Evolutionary conservation across 1,139 yeast genomes (phyloP), one percentile per base, ranked within the genome.

Genomic region (Magnusiomyces fungicola): DNA sequence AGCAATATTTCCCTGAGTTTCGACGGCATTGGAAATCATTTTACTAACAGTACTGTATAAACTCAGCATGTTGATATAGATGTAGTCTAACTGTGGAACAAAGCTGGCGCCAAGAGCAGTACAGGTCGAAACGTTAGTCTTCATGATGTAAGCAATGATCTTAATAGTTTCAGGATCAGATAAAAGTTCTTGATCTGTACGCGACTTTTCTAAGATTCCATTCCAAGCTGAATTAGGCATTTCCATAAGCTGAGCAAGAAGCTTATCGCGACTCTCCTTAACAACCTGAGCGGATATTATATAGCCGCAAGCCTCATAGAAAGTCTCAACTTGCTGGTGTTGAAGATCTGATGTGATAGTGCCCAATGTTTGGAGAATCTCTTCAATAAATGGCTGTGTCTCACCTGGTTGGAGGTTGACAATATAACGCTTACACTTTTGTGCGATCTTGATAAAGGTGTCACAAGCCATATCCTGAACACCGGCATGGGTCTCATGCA

Each of bases 381-480:
- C 96, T 63, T 85, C 86, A 57, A 92, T 87, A 61, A 92, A 92
- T 21, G 98, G 97, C 65, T 84, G 95, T n/a, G 76, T 66, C 69
- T 94, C 98, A 56, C 83, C 84, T 18, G 80, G 78, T 69, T 92
- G 97, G 56, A 79, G 81, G 43, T 84, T 84, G 39, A 92, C 96
- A 69, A 94, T 92, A 67, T 92, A 97, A 56, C 90, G 82, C 68
- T 89, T 90, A 75, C 98, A 92, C 70, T 92, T 92, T 60, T 80
- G 83, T 29, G 96, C 88, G 66, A 92, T 92, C 68, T 92, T 94
- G 63, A 90, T 90, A 66, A 92, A 92, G 1, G 99, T 92, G 68
- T 92, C 98, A 74, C 98, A 92, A 9, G 99, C 98, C 98, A 92
- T 92, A 69, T 92, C 98, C 72, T 92, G 98, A 55, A 92, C 98